Evolutionary conservation across 768 basidiomycete genomes (phyloP), one percentile per base, ranked within the genome.

Genomic region (Gelatoporia subvermispora): DNA sequence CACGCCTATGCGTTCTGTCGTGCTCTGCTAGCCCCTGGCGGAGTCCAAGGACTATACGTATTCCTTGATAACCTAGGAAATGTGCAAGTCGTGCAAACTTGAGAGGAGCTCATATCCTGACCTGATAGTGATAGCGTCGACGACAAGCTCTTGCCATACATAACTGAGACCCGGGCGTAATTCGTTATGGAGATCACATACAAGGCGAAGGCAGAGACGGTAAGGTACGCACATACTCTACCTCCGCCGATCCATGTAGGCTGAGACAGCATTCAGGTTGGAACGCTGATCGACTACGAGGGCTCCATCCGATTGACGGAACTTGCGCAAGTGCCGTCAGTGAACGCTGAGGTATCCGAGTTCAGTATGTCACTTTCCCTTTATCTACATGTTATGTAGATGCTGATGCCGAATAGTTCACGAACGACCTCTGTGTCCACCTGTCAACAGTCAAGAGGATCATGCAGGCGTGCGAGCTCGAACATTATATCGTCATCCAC

Each of bases 1-100:
- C 60, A 91, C 93, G 31, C 76, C 96, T 53, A 70, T 81, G 61
- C 93, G 93, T 69, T 91, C 88, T 20, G 93, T 93, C 54, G 82
- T 93, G 45, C 77, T 98, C 54, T 91, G 94, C 63, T 84, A 90
- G 69, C 79, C 97, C 37, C 71, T 97, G 46, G 73, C 85, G 10
- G 87, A 90, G 56, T 94, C 94, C 68, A 96, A 95, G 68, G 92
- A 97, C 71, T 97, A 95, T 97, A 96, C 64, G 90, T 93, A 45
- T 95, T 93, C 77, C 93, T 92, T 41, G 94, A 96, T 70, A 96
- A 96, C 68, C 68, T 97, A 63, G 93, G 93, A 64, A 93, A 93
- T 54, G 84, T 86, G 84, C 86, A 69, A 57, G 82, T 72, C 28
- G 43, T 15, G 15, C 17, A 3, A 7, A 20, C n/a, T 10, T 47